A percentile compares a stretch with the other conserved stretches of the same genome.
Evolutionary conservation across 140 eudicot genomes (phyloP).

Genomic region (Ambrosia hybrid): DNA sequence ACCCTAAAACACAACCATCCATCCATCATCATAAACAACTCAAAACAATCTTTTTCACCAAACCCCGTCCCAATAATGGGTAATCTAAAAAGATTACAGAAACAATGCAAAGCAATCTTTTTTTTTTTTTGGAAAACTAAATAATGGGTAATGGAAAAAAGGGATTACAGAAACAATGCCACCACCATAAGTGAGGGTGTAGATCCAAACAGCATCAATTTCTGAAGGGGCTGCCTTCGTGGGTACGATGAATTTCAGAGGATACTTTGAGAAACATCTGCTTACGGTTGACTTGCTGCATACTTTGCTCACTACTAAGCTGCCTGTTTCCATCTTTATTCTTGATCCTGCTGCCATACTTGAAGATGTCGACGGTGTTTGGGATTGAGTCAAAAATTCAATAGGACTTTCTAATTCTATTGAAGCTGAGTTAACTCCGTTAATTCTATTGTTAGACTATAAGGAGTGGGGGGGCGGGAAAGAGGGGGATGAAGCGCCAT

Average conservation of each 20-base stretch:
- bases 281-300: slow-evolving; percentile 73
- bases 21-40: not conserved
- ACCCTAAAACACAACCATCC: slow-evolving; percentile 46
- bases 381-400: too few relatives aligned
- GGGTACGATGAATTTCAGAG: slow-evolving; percentile 89
- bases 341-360: not conserved
- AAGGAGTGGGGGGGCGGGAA: too few relatives aligned
- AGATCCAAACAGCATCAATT: slow-evolving; percentile 90
- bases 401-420: too few relatives aligned
- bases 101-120: slow-evolving; percentile 47
- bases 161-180: slow-evolving; percentile 84
- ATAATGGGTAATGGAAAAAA: not conserved
- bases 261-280: slow-evolving; percentile 74
- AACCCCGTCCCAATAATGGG: too few relatives aligned
- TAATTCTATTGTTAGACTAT: too few relatives aligned
- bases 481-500: too few relatives aligned
- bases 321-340: slow-evolving; percentile 57
- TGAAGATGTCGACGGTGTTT: too few relatives aligned
- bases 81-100: slow-evolving; percentile 49
- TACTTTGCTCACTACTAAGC: slow-evolving; percentile 61
- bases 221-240: slow-evolving; percentile 70
- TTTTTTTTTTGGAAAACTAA: too few relatives aligned
- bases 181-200: slow-evolving; percentile 93
- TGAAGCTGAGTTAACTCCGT: too few relatives aligned
- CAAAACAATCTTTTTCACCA: too few relatives aligned